Base-by-base conservation (phyloP, 2,329 filamentous ascomycete species). In the Pseudogymnoascus sp. region DNA sequence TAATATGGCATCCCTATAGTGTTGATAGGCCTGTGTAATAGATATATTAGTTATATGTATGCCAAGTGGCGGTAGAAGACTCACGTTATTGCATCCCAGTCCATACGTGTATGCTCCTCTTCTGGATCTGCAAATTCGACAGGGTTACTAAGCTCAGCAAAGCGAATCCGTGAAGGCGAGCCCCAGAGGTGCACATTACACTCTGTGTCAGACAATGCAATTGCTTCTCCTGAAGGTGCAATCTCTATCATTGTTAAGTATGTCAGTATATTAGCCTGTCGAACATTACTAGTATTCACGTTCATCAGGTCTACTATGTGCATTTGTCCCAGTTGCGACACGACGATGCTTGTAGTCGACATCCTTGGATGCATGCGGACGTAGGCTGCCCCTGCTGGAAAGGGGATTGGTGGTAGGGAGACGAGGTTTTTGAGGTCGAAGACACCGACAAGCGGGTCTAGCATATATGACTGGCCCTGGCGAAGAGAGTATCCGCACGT, bases 321-420 rank as follows among this genome's bases (percentile, higher is more conserved):
- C 74, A 99, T 89, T 75, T 97, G 92, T 1, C 96, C 95, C 47
- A 86, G 89, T 71, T 96, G 91, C 2, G 93, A 96, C 28, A 93
- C 87, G 60, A 99, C 91, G 65, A 99, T 93, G 70, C 91, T 93
- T 0, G 96, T 97, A 0, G 95, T 97, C 19, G 92, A 88, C 84
- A 99, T 90, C 70, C 92, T 88, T 1, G 96, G 95, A 74, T 99
- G 95, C 89, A 99, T 95, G 64, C 95, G 87, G 44, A 97, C 93
- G 78, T 92, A 96, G 36, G 95, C 93, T 38, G 93, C 95, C 9
- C 95, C 92, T 2, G 92, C 89, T 64, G 95, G 93, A 69, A 89
- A 99, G 0, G 95, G 91, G 44, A 99, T 93, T 0, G 95, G 95
- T 4, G 91, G 89, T 73, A 97, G 85, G 21, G 92, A 91, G 17